These are phyloP conservation scores for Hypoxylon trugodes DNA, from an alignment of 495 filamentous ascomycete species.

Conservation along the genomic window DNA sequence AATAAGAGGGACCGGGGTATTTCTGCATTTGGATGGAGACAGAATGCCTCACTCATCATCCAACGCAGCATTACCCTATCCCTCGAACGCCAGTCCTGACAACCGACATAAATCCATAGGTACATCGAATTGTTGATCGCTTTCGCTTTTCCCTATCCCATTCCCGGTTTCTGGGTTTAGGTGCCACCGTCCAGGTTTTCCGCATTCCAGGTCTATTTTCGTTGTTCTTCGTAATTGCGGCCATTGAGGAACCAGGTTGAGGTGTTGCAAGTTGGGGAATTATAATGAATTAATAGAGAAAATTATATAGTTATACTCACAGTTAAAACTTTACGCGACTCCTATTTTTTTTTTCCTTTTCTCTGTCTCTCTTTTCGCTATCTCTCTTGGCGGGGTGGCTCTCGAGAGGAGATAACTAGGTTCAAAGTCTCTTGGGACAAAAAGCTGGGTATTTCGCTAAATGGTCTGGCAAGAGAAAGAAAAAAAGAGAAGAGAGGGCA, in stretches of 20 bases:
- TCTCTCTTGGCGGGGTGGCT: conserved; percentile 16
- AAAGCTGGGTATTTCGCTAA: conserved; percentile 42
- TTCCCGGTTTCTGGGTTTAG: conserved; percentile 25
- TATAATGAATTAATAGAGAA: too few relatives aligned
- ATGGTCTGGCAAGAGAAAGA: conserved; percentile 44
- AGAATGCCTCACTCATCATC: conserved; percentile 6
- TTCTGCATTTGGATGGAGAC: conserved; percentile 20
- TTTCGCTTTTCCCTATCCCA: conserved; percentile 18
- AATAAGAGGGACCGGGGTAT: conserved; percentile 13
- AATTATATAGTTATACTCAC: conserved; percentile 30
- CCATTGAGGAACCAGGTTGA: neutral
- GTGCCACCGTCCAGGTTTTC: conserved; percentile 14
- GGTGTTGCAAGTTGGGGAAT: conserved; percentile 6
- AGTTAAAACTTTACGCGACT: conserved; percentile 14
- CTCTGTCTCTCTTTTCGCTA: neutral
- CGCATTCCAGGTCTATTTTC: conserved; percentile 24
- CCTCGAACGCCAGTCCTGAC: conserved; percentile 12
- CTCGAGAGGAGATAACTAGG: conserved; percentile 30
- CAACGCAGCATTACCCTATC: neutral
- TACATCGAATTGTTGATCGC: conserved; percentile 14
- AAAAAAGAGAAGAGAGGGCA: conserved; percentile 24
- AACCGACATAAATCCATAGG: conserved; percentile 13
- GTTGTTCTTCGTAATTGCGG: conserved; percentile 8
- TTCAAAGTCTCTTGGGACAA: conserved; percentile 30
- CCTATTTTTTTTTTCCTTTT: conserved; percentile 6